Evolutionary conservation across 2,329 filamentous ascomycete genomes (phyloP), one percentile per base, ranked within the genome.

Genomic region (Diplodia scrobiculata): DNA sequence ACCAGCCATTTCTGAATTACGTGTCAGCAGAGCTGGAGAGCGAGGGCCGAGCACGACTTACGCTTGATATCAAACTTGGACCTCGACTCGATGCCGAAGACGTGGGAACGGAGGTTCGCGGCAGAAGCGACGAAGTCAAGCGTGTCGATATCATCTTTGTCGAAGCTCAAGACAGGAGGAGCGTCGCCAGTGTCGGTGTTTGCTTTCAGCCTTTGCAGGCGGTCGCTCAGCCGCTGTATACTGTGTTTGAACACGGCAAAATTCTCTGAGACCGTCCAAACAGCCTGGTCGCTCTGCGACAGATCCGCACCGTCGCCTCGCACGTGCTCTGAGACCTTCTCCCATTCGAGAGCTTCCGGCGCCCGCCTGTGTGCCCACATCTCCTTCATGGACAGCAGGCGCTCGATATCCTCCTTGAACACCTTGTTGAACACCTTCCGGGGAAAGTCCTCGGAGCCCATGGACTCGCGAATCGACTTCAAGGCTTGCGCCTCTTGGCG

Each of bases 71-170:
- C 93, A 74, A 98, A 99, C 67, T 96, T 92, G 25, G 92, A 96
- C 76, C 92, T 94, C 4, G 83, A 80, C 64, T 94, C 90, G 67
- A 99, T 97, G 66, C 88, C 90, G 74, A 99, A 99, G n/a, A 96
- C 84, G 27, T 86, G 83, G 0, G 94, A 95, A 52, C 95, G 87
- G 27, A 99, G 86, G 73, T 99, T 99, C 34, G 94, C 92, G 71
- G 90, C 91, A 0, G 95, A 88, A 0, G 92, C 86, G 6, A 99
- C 95, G 76, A 99, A 98, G 74, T 99, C 93, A 7, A 99, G 83
- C 0, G 94, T 97, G 74, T 98, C 94, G 41, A 89, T 87, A 73
- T 99, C 95, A 75, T 99, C 95, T 80, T 99, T 99, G 82, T 99
- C 95, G 73, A 99, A 99, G 1, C 86, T 87, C 62, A 99, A 88